phyloP scores from a whole-genome alignment of 768 basidiomycete genomes.

The Gloeopeniophorella convolvens region DNA sequence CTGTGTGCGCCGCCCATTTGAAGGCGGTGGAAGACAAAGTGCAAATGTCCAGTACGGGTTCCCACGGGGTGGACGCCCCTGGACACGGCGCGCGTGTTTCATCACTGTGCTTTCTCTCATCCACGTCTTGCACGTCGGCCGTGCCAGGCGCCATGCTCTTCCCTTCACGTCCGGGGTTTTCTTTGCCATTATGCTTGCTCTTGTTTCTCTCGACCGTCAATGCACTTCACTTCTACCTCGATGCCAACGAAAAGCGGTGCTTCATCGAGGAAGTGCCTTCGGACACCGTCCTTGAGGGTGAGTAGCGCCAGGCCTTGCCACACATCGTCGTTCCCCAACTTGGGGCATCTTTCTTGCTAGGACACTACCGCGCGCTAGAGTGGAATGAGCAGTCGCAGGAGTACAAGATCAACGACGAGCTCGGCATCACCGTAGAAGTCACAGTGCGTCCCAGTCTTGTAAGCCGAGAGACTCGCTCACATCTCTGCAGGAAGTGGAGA shows the following conservation, averaged over 20 bases:
- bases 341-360: conserved; percentile 34
- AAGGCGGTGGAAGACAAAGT: too few species aligned
- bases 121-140: not conserved
- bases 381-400: conserved; percentile 70
- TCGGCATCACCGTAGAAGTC: conserved; percentile 89
- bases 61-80: not conserved
- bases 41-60: not conserved
- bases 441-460: conserved; percentile 48
- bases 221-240: conserved; percentile 95
- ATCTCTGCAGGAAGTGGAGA: conserved; percentile 70
- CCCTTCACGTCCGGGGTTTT: conserved; percentile 20
- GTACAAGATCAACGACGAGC: conserved; percentile 65
- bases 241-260: conserved; percentile 88
- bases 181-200: conserved; percentile 32
- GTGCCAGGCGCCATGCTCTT: conserved; percentile 5
- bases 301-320: conserved; percentile 18
- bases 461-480: not conserved
- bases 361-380: conserved; percentile 88
- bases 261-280: conserved; percentile 95
- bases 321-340: not conserved
- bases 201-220: conserved; percentile 42
- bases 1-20: conserved; percentile 46
- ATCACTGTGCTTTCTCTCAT: not conserved
- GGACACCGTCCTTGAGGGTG: conserved; percentile 93
- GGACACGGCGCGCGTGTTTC: not conserved